These are phyloP conservation scores for Verticillium nubilum DNA, from an alignment of 2,329 filamentous ascomycete species.

Conservation along the genomic window DNA sequence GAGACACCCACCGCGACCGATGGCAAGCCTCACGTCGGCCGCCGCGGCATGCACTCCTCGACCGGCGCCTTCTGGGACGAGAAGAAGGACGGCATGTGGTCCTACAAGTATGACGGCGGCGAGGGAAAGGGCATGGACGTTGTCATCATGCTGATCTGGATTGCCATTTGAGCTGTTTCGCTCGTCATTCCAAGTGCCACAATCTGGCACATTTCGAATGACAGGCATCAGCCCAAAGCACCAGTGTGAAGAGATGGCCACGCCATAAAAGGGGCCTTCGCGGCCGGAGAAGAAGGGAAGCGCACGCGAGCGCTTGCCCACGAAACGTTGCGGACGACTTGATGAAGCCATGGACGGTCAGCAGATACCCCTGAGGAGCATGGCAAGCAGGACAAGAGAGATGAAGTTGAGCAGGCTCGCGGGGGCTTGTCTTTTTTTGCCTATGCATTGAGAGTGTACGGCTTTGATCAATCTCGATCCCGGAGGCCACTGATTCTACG, in stretches of 20 bases:
- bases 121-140: constrained; percentile 64
- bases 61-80: constrained; percentile 87
- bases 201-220: not conserved
- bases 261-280: not conserved
- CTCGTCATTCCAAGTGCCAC: not conserved
- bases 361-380: not conserved
- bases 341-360: not conserved
- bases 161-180: constrained; percentile 49
- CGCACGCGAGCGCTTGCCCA: not conserved
- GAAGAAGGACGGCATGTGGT: constrained; percentile 87
- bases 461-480: not conserved
- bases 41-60: constrained; percentile 85
- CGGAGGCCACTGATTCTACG: not conserved
- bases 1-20: constrained; percentile 49
- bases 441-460: not conserved
- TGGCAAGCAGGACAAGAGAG: not conserved
- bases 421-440: not conserved
- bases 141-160: constrained; percentile 72
- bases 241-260: not conserved
- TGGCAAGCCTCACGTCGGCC: constrained; percentile 68
- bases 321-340: not conserved
- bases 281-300: not conserved
- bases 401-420: not conserved
- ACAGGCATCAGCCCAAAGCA: not conserved
- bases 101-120: constrained; percentile 73